A percentile compares a stretch with the other conserved stretches of the same genome.
Conservation (phyloP, 2,329 filamentous ascomycete genomes). For the Laburnicola sp. region DNA sequence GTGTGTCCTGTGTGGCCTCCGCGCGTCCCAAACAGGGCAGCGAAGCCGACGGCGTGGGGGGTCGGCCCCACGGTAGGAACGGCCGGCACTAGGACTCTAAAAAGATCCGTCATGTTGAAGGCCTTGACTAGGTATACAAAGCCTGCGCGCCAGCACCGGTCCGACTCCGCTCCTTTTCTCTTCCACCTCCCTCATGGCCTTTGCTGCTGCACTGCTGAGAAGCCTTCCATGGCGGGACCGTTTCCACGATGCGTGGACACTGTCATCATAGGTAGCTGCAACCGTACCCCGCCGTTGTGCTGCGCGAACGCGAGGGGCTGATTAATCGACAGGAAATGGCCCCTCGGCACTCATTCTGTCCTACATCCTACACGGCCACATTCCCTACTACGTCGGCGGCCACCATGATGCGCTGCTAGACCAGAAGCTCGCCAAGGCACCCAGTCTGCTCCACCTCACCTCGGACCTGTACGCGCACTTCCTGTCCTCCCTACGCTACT, state of each 20-base stretch:
- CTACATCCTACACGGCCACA: constrained; percentile 64
- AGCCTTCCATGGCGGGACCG: constrained; percentile 44
- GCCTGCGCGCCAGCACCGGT: constrained; percentile 10
- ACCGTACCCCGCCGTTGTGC: background rate
- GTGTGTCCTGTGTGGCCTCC: constrained; percentile 9
- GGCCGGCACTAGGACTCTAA: constrained; percentile 24
- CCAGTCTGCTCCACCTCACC: constrained; percentile 54
- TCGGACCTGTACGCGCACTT: constrained; percentile 61
- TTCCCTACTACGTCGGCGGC: constrained; percentile 59
- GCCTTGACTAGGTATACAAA: constrained; percentile 30
- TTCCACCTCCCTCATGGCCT: constrained; percentile 35
- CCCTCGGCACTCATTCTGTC: constrained; percentile 65
- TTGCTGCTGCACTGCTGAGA: constrained; percentile 19
- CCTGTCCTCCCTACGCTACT: constrained; percentile 62
- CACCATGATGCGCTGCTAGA: constrained; percentile 63
- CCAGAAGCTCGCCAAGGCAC: constrained; percentile 54
- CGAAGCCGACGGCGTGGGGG: constrained; percentile 17
- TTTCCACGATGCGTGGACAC: constrained; percentile 46
- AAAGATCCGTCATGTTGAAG: constrained; percentile 36
- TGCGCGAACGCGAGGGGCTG: constrained; percentile 16
- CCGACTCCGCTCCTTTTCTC: constrained; percentile 12
- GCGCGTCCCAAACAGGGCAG: constrained; percentile 26
- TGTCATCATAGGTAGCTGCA: constrained; percentile 43
- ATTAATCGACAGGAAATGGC: constrained; percentile 57
- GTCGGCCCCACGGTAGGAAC: constrained; percentile 3